These are phyloP conservation scores for Reutealis trisperma DNA, from an alignment of 345 rosid genomes.

Conservation along the genomic window DNA sequence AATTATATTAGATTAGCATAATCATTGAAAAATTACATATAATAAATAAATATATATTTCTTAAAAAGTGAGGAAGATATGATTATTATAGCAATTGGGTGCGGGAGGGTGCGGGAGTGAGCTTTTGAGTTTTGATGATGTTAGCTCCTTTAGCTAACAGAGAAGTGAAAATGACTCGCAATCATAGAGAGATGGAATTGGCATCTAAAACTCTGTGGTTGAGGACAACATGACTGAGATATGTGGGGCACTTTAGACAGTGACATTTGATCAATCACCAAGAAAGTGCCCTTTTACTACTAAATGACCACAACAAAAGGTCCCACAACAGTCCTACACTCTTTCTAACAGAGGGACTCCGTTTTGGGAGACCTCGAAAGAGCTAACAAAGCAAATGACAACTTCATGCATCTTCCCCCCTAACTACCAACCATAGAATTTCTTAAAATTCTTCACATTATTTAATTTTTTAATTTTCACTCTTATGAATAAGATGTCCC, in stretches of 20 bases:
- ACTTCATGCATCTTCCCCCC: slow-evolving; percentile 59
- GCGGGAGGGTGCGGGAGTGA: slow-evolving; percentile 6
- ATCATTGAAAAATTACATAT: slow-evolving; percentile 9
- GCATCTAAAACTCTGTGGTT: slow-evolving; percentile 41
- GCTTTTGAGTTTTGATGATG: slow-evolving; percentile 37
- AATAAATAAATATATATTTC: no score
- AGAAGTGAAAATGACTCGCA: slow-evolving; percentile 48
- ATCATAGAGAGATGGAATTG: slow-evolving; percentile 56
- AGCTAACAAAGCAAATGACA: slow-evolving; percentile 41
- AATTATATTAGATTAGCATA: slow-evolving; percentile 8
- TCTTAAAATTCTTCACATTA: slow-evolving; percentile 34
- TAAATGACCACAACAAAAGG: no score
- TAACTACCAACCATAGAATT: slow-evolving; percentile 72
- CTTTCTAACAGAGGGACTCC: background rate
- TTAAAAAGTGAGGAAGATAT: slow-evolving; percentile 18
- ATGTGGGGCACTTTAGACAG: slow-evolving; percentile 39
- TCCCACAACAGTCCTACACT: no score
- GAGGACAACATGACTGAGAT: slow-evolving; percentile 56
- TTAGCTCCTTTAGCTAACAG: slow-evolving; percentile 45
- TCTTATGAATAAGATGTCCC: slow-evolving; percentile 38
- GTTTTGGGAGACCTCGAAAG: slow-evolving; percentile 38
- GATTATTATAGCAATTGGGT: slow-evolving; percentile 39
- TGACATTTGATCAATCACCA: slow-evolving; percentile 40
- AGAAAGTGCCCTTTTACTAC: slow-evolving; percentile 22
- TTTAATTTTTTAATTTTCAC: slow-evolving; percentile 26